Base-by-base conservation (phyloP, 1,139 yeast species). In the Zygoascus meyerae region DNA sequence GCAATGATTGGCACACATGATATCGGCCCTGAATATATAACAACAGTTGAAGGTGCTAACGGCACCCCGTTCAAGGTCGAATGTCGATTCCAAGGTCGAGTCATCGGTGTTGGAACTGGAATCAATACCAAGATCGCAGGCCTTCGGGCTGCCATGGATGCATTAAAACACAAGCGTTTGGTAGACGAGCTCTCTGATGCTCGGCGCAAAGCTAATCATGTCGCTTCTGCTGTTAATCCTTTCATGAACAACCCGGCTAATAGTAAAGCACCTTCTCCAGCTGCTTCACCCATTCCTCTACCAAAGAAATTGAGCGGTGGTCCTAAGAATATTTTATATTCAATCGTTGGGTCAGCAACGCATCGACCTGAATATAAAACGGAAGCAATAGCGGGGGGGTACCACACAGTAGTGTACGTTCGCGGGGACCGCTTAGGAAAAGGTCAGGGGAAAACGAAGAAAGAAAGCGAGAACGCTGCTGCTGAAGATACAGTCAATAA, bases 1-100 rank as follows among this genome's bases (percentile, higher is more conserved):
- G 79, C 90, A 1, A 69, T 83, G 44, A 79, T 92, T 45, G 97
- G 97, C 0, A 76, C 81, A 38, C 90, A 92, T 0, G 67, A 75
- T 49, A 81, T 79, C 34, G 39, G 44, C 11, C 84, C 95, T 0
- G 72, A 70, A 33, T 92, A 92, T 60, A 68, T 74, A 6, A 63
- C 67, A 26, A 70, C 73, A 16, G 80, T 81, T 11, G 79, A 79
- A 48, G 82, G 85, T 1, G 68, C 73, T 2, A 67, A 67, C 9
- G 69, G 68, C 33, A 45, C 51, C 9, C 51, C 76, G 74, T 83
- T 77, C 55, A 68, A 74, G 5, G 94, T 90, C 6, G 78, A 80
- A 45, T 84, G 95, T 55, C 65, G 71, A 40, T 79, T 87, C 67
- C 78, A 75, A 1, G 74, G 73, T 17, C 66, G 67, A 31, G 66